Evolutionary conservation across 2,329 filamentous ascomycete genomes (phyloP).

Genomic region (Fusarium transvaalense): DNA sequence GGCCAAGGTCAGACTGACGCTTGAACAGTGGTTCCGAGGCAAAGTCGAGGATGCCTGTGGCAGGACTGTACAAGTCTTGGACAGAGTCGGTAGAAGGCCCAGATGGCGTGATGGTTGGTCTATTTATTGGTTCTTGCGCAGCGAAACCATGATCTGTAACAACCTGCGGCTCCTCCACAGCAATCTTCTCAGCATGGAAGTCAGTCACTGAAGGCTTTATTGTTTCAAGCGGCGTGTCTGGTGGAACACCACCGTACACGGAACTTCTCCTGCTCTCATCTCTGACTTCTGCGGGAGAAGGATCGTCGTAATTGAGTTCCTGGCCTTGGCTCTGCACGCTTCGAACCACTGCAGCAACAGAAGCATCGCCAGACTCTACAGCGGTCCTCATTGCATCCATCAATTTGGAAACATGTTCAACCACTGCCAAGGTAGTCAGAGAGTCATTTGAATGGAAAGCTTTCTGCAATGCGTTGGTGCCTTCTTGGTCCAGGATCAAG

Average conservation of each 20-base stretch:
- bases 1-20: not conserved
- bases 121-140: not conserved
- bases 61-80: conserved; percentile 22
- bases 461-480: conserved; percentile 22
- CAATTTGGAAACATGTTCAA: conserved; percentile 46
- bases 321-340: conserved; percentile 25
- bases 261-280: conserved; percentile 8
- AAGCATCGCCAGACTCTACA: conserved; percentile 23
- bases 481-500: not conserved
- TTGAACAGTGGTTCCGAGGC: not conserved
- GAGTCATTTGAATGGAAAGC: not conserved
- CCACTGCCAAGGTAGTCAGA: conserved; percentile 52
- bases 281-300: not conserved
- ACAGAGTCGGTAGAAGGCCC: not conserved
- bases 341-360: conserved; percentile 26
- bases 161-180: not conserved
- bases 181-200: conserved; percentile 17
- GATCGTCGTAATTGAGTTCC: conserved; percentile 29
- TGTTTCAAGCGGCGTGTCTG: not conserved
- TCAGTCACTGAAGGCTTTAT: not conserved
- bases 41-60: conserved; percentile 20
- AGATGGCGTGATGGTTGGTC: not conserved
- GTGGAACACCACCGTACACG: not conserved
- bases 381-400: conserved; percentile 31
- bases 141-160: not conserved